Percentiles rank a stretch among this genome's conserved stretches.
These are phyloP conservation scores for Penicillium robsamsonii DNA, from an alignment of 495 filamentous ascomycete species.

Conservation along the genomic window DNA sequence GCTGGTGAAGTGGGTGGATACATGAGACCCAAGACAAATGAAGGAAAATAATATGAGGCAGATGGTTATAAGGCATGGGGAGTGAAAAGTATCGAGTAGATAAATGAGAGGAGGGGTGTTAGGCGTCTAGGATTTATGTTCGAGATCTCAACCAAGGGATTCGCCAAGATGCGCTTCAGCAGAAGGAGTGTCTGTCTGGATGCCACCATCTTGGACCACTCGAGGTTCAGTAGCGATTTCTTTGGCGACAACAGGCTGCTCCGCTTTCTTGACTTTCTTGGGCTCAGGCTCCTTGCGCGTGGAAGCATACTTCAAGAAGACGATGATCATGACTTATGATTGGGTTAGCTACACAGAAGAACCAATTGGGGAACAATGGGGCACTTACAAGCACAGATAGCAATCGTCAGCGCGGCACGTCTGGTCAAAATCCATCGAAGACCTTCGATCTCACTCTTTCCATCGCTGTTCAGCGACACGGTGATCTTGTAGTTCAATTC, in stretches of 20 bases:
- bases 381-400: conserved; percentile 40
- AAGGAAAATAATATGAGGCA: neutral
- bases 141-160: conserved; percentile 34
- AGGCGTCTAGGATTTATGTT: neutral
- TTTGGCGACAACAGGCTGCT: conserved; percentile 31
- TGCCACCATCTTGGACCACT: conserved; percentile 19
- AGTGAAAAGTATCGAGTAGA: neutral
- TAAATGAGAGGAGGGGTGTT: neutral
- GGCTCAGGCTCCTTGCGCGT: conserved; percentile 31
- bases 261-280: conserved; percentile 36
- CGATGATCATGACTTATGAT: conserved; percentile 44
- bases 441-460: conserved; percentile 86
- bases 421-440: conserved; percentile 87
- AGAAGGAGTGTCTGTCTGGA: conserved; percentile 2
- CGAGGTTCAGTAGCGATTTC: conserved; percentile 28
- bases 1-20: neutral
- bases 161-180: conserved; percentile 36
- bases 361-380: neutral
- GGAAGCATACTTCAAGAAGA: conserved; percentile 48
- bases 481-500: conserved; percentile 94
- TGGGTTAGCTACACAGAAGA: conserved; percentile 22
- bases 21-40: conserved; percentile 3
- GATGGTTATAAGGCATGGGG: neutral
- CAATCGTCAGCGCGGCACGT: conserved; percentile 78
- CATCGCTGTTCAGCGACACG: conserved; percentile 78